Base-by-base conservation (phyloP, 805 yeast genomes). In the Soucietia sequanensis region DNA sequence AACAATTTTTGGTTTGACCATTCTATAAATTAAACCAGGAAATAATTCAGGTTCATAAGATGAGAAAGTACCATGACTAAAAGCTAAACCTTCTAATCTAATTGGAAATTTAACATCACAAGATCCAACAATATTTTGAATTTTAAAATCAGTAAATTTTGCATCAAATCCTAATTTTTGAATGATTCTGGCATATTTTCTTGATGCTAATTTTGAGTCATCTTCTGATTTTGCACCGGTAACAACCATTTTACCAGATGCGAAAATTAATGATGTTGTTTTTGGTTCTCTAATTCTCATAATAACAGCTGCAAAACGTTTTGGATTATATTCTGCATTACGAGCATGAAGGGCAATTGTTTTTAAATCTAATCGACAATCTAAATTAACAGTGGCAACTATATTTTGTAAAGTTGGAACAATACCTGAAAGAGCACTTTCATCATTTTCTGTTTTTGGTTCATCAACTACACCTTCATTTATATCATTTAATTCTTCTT, bases 271-370 rank as follows among this genome's bases (percentile, higher is more conserved):
- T 0, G 99, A 98, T 2, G 99, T 93, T 1, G 99, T 93, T 62
- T 93, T 93, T 12, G 99, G 99, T 61, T 93, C 99, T 65, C 99
- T 80, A 50, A 93, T 93, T 75, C 99, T 86, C 99, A 93, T 93
- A 50, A 93, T 93, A 32, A 93, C 99, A 39, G 99, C 99, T 10
- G 99, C 99, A 70, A 93, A 93, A 71, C 99, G 95, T 55, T 85
- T 88, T 33, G 99, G 99, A 54, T 93, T 93, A 67, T 93, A 93
- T 62, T 93, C 99, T 23, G 99, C 99, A 65, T 93, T 93, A 76
- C 99, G 88, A 2, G 98, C 98, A 64, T 93, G 99, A 42, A 93
- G 71, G 1, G 99, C 99, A 57, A 93, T 95, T 13, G 99, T 93
- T 58, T 93, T 93, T 60, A 93, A 76, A 62, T 93, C 99, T 50